These are phyloP conservation scores for Phascolomyces articulosus DNA, from an alignment of 371 early-diverging fungal species.

Conservation along the genomic window DNA sequence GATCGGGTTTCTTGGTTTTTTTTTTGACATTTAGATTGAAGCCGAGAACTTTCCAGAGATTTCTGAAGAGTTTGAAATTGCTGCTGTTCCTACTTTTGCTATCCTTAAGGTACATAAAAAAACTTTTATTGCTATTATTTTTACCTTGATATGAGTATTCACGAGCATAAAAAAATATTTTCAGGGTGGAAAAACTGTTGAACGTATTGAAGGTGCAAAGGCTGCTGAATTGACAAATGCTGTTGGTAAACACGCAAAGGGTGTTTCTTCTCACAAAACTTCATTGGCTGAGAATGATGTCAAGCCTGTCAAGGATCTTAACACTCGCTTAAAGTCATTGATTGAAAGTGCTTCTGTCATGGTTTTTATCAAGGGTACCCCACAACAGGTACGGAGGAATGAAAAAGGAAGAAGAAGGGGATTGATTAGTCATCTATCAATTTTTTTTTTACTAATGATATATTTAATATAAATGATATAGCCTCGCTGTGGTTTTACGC, in stretches of 20 bases:
- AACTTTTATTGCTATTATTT: too few species aligned
- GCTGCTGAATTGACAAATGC: constrained; percentile 75
- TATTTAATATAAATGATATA: constrained; percentile 44
- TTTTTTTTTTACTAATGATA: neutral
- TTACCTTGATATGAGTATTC: too few species aligned
- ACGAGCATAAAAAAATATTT: neutral
- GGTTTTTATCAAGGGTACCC: constrained; percentile 95
- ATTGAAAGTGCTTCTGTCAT: constrained; percentile 77
- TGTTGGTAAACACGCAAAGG: constrained; percentile 76
- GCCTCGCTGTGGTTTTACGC: constrained; percentile 80
- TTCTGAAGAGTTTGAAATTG: constrained; percentile 86
- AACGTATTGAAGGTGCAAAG: constrained; percentile 89
- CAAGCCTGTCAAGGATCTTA: constrained; percentile 58
- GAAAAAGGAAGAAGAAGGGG: neutral
- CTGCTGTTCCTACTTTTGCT: constrained; percentile 91
- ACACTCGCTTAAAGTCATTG: constrained; percentile 70
- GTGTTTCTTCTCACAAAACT: constrained; percentile 36
- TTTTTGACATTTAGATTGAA: constrained; percentile 63
- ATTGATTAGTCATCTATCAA: neutral
- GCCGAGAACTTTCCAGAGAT: constrained; percentile 91
- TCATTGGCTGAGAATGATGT: constrained; percentile 17
- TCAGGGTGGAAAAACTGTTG: constrained; percentile 71
- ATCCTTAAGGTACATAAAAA: constrained; percentile 66
- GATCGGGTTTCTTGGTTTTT: too few species aligned
- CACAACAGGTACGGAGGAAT: constrained; percentile 48